Evolutionary conservation across 106 monocot species (phyloP), one percentile per base, ranked within the genome.

Genomic region (Triglochin maritima): DNA sequence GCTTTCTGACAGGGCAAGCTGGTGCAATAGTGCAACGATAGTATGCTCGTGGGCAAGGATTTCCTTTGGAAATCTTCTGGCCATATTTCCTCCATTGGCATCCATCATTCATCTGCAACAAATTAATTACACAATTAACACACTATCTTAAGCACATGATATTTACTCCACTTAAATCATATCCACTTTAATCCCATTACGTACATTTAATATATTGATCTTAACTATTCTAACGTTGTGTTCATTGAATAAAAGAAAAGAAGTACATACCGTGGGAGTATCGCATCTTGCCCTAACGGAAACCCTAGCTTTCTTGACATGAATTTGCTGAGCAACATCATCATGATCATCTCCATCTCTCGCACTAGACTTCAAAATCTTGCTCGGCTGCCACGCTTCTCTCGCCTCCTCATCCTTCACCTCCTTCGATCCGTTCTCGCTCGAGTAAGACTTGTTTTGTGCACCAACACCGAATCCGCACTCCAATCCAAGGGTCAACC

Each of bases 71-170:
- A 56, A 90, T 85, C 77, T 95, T 95, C 72, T 95, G 94, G 3
- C 94, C 94, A 69, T 95, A 87, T 48, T 95, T 95, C 59, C 90
- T 85, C 95, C 95, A 95, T 44, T 90, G 95, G 60, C 90, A 90
- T 58, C 95, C 90, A 78, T 95, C 95, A 72, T 73, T 83, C 90
- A 95, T 90, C 90, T 87, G 75, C 13, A 47, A 46, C 13, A 46
- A 13, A 56, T 11, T 2, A 10, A 44, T 17, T 50, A 54, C 29
- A 29, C 29, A 29, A 29, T 29, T 29, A 29, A 29, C 29, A 29
- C 1, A 29, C 29, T 29, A 29, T 29, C 29, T 29, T 1, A 29
- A 29, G 29, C 0, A 29, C 29, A 29, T 29, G 29, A 29, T 29
- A 29, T 29, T 29, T 29, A 0, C 1, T 29, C 29, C 29, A 29